A percentile compares a stretch with the other conserved stretches of the same genome.
Evolutionary conservation across 768 basidiomycete genomes (phyloP).

Genomic region (Xerocomus spinulosus): DNA sequence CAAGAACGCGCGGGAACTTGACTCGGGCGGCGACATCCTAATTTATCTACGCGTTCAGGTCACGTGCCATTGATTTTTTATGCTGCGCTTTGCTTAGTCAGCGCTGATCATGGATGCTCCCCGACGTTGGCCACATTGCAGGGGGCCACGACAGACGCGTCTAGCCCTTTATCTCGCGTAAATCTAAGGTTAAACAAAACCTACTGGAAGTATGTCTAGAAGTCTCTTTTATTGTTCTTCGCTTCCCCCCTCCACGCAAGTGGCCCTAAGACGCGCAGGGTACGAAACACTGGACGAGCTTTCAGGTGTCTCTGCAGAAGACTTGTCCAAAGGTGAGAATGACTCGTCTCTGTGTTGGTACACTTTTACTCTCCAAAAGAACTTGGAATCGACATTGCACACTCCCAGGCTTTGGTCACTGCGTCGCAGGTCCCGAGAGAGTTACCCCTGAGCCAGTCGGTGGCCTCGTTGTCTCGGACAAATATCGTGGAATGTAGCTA

Average conservation of each 20-base stretch:
- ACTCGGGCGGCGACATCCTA: conserved; percentile 3
- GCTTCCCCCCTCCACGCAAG: conserved; percentile 43
- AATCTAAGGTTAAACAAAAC: background rate
- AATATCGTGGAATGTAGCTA: conserved; percentile 29
- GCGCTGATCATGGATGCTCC: conserved; percentile 1
- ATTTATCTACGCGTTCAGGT: conserved; percentile 29
- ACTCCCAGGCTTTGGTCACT: conserved; percentile 44
- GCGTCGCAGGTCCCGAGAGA: conserved; percentile 34
- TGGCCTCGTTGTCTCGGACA: conserved; percentile 37
- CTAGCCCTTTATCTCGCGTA: conserved; percentile 1
- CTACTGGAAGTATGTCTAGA: conserved; percentile 32
- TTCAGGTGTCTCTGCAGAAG: conserved; percentile 37
- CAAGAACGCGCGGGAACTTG: conserved; percentile 27
- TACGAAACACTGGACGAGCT: conserved; percentile 59
- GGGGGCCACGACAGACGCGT: background rate
- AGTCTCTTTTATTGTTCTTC: conserved; percentile 43
- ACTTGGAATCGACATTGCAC: conserved; percentile 42
- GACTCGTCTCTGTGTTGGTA: background rate
- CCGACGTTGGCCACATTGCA: conserved; percentile 1
- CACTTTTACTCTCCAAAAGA: conserved; percentile 34
- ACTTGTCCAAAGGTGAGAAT: conserved; percentile 48
- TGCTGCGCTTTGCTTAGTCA: background rate
- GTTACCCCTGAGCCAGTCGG: conserved; percentile 51
- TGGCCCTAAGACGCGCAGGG: conserved; percentile 47
- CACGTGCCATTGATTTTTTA: conserved; percentile 24